These are phyloP conservation scores for Stevia rebaudiana DNA, from an alignment of 140 eudicot species.

Conservation along the genomic window DNA sequence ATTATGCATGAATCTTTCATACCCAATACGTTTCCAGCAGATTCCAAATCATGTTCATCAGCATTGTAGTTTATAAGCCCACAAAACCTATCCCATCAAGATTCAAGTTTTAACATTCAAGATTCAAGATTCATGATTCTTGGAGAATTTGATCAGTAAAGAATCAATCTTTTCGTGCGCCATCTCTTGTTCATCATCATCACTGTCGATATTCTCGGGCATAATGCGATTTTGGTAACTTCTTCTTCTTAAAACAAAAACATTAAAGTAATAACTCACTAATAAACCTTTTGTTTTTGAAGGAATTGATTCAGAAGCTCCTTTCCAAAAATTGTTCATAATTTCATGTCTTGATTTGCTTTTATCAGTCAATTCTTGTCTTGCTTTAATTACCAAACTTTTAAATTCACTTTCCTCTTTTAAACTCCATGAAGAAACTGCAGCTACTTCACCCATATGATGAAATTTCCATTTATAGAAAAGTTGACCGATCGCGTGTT, in stretches of 20 bases:
- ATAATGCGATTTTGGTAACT: conserved; percentile 67
- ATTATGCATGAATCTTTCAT: conserved; percentile 27
- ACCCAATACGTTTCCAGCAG: conserved; percentile 8
- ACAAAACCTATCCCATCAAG: neutral
- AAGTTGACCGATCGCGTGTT: conserved; percentile 39
- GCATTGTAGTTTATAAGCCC: neutral
- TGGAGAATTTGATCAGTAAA: conserved; percentile 11
- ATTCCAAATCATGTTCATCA: conserved; percentile 32
- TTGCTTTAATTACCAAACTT: conserved; percentile 37
- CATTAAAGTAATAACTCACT: conserved; percentile 83
- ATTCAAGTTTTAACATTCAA: conserved; percentile 15
- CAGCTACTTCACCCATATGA: conserved; percentile 85
- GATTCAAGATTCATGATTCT: neutral
- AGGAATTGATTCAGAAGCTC: conserved; percentile 44
- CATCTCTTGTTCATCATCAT: conserved; percentile 61
- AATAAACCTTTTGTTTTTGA: conserved; percentile 45
- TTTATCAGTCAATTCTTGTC: conserved; percentile 27
- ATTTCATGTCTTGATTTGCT: conserved; percentile 22
- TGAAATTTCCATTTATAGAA: conserved; percentile 68
- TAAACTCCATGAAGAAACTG: conserved; percentile 57
- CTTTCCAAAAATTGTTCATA: conserved; percentile 43
- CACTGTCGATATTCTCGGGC: conserved; percentile 69
- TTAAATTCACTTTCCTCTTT: conserved; percentile 63
- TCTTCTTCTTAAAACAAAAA: conserved; percentile 49
- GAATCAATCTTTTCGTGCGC: conserved; percentile 36